These are phyloP conservation scores for Solanum peruvianum DNA, from an alignment of 257 asterid species.

Conservation along the genomic window DNA sequence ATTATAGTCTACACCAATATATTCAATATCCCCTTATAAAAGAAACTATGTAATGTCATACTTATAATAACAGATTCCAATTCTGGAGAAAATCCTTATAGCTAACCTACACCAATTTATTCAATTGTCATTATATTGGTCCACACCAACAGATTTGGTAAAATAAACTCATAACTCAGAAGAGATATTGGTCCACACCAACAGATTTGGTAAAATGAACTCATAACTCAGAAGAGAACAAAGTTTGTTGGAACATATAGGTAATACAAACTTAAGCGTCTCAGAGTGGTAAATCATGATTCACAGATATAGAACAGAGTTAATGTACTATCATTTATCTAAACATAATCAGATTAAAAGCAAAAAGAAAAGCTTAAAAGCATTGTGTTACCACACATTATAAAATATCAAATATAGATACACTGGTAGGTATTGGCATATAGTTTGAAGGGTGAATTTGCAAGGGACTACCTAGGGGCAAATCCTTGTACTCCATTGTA, in stretches of 20 bases:
- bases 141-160: neutral
- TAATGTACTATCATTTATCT: neutral
- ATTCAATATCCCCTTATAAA: neutral
- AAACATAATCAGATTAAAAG: neutral
- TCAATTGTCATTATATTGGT: neutral
- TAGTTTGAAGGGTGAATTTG: neutral
- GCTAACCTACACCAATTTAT: neutral
- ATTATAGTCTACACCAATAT: neutral
- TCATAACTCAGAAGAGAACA: neutral
- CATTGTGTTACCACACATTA: neutral
- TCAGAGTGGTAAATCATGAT: neutral
- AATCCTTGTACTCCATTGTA: slow-evolving; percentile 97
- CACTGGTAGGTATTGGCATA: neutral
- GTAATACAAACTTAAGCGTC: neutral
- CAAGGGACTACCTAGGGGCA: slow-evolving; percentile 60
- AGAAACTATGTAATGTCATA: neutral
- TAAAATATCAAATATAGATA: neutral
- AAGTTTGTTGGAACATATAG: neutral
- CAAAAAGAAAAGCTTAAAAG: neutral
- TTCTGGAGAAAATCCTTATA: neutral
- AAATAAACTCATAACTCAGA: neutral
- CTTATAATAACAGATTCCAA: neutral
- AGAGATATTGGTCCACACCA: neutral
- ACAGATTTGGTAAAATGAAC: neutral
- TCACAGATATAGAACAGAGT: neutral